phyloP scores from a whole-genome alignment of 2,329 filamentous ascomycete genomes.

The Microdochium nivale region DNA sequence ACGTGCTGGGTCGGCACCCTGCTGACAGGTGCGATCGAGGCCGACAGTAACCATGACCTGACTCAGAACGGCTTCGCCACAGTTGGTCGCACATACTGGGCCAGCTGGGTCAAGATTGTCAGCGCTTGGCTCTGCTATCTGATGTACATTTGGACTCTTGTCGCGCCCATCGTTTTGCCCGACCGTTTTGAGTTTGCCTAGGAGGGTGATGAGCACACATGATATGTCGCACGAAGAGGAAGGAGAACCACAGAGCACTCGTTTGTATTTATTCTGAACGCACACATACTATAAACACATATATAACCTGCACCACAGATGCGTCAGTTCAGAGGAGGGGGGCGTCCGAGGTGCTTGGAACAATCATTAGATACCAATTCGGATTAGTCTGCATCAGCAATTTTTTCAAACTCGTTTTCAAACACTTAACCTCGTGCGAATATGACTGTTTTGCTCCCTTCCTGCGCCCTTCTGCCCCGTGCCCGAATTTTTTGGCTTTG shows the following conservation, averaged over 20 bases:
- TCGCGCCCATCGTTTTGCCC: conserved; percentile 77
- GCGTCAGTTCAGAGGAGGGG: background rate
- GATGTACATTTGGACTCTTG: conserved; percentile 87
- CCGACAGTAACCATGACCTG: conserved; percentile 24
- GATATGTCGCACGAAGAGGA: background rate
- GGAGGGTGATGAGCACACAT: background rate
- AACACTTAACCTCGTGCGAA: too few relatives aligned
- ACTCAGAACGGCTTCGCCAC: conserved; percentile 63
- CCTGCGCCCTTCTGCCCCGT: too few relatives aligned
- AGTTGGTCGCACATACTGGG: conserved; percentile 91
- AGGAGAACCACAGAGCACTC: background rate
- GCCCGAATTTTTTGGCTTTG: too few relatives aligned
- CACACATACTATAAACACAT: background rate
- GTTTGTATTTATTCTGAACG: background rate
- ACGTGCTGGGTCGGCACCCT: conserved; percentile 94
- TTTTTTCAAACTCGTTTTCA: background rate
- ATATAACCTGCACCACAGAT: background rate
- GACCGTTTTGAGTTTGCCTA: conserved; percentile 67
- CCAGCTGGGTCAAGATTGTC: conserved; percentile 98
- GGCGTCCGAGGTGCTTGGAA: background rate
- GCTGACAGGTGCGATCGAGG: conserved; percentile 62
- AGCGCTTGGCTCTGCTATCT: conserved; percentile 94
- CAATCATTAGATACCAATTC: background rate
- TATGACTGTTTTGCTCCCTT: too few relatives aligned
- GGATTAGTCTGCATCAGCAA: background rate